phyloP scores from a whole-genome alignment of 2,329 filamentous ascomycete species.

The Botryotinia convoluta region DNA sequence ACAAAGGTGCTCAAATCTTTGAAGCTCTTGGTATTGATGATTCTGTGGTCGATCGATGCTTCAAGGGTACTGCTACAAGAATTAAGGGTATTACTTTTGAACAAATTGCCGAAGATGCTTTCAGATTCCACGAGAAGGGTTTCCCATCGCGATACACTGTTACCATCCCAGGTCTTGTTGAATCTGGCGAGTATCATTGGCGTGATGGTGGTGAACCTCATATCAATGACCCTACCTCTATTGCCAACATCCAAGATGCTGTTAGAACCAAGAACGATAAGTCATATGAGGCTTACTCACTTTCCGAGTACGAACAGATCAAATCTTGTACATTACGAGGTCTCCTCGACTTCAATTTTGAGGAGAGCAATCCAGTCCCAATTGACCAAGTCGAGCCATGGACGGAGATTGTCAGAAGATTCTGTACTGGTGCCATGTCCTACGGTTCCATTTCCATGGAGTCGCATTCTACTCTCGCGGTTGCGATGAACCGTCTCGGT shows the following conservation, averaged over 20 bases:
- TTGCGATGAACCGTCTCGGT: conserved; percentile 94
- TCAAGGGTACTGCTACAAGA: conserved; percentile 88
- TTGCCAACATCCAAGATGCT: conserved; percentile 95
- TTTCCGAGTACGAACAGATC: conserved; percentile 91
- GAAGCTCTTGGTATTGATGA: conserved; percentile 94
- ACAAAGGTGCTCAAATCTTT: conserved; percentile 98
- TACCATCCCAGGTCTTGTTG: conserved; percentile 74
- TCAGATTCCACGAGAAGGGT: conserved; percentile 91
- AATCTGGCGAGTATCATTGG: conserved; percentile 98
- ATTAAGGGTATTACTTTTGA: conserved; percentile 94
- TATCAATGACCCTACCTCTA: conserved; percentile 90
- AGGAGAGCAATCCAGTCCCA: conserved; percentile 77
- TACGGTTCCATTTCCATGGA: conserved; percentile 99
- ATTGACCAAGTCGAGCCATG: conserved; percentile 97
- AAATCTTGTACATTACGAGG: conserved; percentile 94
- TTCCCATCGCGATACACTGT: conserved; percentile 79
- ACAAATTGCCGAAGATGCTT: conserved; percentile 88
- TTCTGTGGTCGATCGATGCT: conserved; percentile 88
- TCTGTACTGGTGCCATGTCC: conserved; percentile 97
- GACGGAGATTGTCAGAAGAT: conserved; percentile 95
- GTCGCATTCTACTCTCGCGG: conserved; percentile 89
- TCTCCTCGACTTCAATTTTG: conserved; percentile 93
- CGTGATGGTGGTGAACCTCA: conserved; percentile 93
- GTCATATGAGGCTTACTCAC: conserved; percentile 94
- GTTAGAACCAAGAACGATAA: conserved; percentile 98